A percentile compares a stretch with the other conserved stretches of the same genome.
These are phyloP conservation scores for Hericium erinaceus DNA, from an alignment of 768 basidiomycete genomes.

Conservation along the genomic window DNA sequence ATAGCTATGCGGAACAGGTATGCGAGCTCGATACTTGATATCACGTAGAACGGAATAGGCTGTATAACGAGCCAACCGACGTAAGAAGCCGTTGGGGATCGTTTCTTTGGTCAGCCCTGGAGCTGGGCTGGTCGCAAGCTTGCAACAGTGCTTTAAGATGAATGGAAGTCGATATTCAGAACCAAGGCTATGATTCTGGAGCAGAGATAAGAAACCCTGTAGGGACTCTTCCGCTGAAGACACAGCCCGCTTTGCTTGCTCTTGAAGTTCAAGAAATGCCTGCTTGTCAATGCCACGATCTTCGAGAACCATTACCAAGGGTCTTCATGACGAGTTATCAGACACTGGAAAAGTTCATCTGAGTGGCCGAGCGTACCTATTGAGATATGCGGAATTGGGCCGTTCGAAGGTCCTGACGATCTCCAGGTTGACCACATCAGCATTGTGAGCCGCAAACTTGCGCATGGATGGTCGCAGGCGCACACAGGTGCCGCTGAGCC, in stretches of 20 bases:
- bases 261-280: conserved; percentile 55
- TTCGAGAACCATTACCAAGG: conserved; percentile 72
- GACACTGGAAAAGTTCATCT: background rate
- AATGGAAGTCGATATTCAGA: conserved; percentile 37
- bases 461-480: conserved; percentile 64
- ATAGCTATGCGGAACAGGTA: conserved; percentile 58
- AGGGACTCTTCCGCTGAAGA: conserved; percentile 53
- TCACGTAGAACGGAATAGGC: conserved; percentile 58
- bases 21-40: conserved; percentile 69
- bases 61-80: conserved; percentile 49
- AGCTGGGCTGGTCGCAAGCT: conserved; percentile 39
- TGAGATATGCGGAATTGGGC: conserved; percentile 60
- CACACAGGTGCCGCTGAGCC: conserved; percentile 56
- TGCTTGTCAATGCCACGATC: conserved; percentile 54
- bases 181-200: conserved; percentile 41
- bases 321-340: conserved; percentile 27
- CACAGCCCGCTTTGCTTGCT: conserved; percentile 45
- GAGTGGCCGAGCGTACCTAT: conserved; percentile 32
- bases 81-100: conserved; percentile 49
- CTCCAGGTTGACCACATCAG: conserved; percentile 47
- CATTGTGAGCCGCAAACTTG: conserved; percentile 53
- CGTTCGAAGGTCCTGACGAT: conserved; percentile 55
- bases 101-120: conserved; percentile 22
- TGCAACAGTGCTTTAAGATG: conserved; percentile 39
- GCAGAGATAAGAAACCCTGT: conserved; percentile 34